Evolutionary conservation across 225 moss, liverwort and hornwort species (phyloP).

Genomic region (Sphagnum tenellum): DNA sequence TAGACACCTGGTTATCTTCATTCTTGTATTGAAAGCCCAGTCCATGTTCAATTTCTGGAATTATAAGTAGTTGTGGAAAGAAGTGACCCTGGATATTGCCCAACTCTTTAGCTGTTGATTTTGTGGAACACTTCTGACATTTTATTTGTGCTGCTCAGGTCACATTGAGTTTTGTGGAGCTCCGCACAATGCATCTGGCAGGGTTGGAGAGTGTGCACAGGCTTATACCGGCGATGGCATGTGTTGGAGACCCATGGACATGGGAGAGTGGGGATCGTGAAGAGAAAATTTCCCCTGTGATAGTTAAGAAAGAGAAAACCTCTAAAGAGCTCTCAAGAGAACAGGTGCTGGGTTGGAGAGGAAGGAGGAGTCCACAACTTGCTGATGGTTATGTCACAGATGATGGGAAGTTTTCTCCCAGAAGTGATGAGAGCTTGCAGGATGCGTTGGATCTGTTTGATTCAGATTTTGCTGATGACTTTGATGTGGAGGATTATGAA

Average conservation of each 20-base stretch:
- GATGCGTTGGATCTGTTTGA: constrained; percentile 77
- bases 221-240: constrained; percentile 89
- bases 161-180: constrained; percentile 65
- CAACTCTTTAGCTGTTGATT: too few relatives aligned
- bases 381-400: constrained; percentile 57
- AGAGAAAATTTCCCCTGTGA: constrained; percentile 21
- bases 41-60: too few relatives aligned
- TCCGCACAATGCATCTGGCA: constrained; percentile 62
- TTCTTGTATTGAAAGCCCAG: too few relatives aligned
- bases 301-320: constrained; percentile 46
- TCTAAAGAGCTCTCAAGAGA: constrained; percentile 43
- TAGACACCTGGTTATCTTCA: too few relatives aligned
- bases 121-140: neutral
- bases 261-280: constrained; percentile 79
- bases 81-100: too few relatives aligned
- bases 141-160: constrained; percentile 22
- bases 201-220: constrained; percentile 87
- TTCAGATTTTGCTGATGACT: constrained; percentile 68
- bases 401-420: constrained; percentile 72
- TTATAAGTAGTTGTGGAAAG: too few relatives aligned
- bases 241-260: constrained; percentile 66
- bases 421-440: constrained; percentile 70
- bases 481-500: constrained; percentile 55
- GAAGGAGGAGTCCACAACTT: constrained; percentile 32
- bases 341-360: constrained; percentile 40